Percentiles rank a stretch among this genome's conserved stretches.
phyloP scores from a whole-genome alignment of 148 eudicot species.

The Hydrangea macrophylla region DNA sequence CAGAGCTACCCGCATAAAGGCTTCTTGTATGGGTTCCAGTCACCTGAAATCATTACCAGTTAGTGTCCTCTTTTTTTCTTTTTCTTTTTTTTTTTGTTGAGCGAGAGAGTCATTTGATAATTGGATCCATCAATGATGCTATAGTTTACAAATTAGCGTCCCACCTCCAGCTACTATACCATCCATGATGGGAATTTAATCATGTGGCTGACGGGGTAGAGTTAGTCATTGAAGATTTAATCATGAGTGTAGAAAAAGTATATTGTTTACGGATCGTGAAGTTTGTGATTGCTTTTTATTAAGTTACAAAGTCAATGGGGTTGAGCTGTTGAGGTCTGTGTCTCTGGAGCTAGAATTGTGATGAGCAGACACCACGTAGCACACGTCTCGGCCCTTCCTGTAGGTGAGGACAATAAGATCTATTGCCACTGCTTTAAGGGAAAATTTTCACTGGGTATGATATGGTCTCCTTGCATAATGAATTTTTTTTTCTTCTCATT shows the following conservation, averaged over 20 bases:
- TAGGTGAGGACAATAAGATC: slow-evolving; percentile 3
- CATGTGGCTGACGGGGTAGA: neutral
- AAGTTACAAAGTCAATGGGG: neutral
- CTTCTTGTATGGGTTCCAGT: neutral
- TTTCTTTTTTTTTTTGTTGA: no score
- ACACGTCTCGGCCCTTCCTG: neutral
- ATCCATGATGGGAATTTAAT: neutral
- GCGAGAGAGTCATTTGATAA: neutral
- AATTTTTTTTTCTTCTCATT: neutral
- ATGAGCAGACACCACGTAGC: neutral
- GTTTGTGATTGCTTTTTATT: neutral
- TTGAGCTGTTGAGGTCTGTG: neutral
- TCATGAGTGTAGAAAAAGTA: neutral
- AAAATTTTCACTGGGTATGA: slow-evolving; percentile 2
- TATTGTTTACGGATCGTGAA: neutral
- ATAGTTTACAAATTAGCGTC: neutral
- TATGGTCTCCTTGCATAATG: neutral
- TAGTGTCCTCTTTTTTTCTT: neutral
- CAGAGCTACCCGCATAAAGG: slow-evolving; percentile 1
- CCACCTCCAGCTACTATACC: neutral
- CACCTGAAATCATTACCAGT: neutral
- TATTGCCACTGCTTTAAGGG: neutral
- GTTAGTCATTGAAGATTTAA: neutral
- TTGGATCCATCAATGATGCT: neutral
- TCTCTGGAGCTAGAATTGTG: slow-evolving; percentile 2